Conservation (phyloP, 345 rosid species). For the Lenwebbia sp. region DNA sequence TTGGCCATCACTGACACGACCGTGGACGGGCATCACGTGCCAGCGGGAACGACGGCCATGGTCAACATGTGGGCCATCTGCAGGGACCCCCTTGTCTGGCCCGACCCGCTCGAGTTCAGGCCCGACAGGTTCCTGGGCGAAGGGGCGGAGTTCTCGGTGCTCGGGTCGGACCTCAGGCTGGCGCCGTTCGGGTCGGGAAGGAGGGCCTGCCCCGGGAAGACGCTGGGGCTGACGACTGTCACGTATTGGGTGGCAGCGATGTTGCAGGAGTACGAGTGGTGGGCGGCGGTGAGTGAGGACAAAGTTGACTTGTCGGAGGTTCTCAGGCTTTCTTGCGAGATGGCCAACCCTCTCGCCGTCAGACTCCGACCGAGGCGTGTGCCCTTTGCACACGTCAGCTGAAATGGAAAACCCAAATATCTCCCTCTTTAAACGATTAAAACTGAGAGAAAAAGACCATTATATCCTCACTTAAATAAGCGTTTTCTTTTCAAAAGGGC, state of each 20-base stretch:
- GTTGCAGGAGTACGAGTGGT: slow-evolving; percentile 64
- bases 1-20: slow-evolving; percentile 62
- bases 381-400: slow-evolving; percentile 1
- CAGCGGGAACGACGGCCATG: slow-evolving; percentile 86
- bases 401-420: neutral
- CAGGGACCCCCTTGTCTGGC: slow-evolving; percentile 68
- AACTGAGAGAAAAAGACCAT: neutral
- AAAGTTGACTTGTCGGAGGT: slow-evolving; percentile 58
- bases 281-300: slow-evolving; percentile 16
- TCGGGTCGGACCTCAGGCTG: slow-evolving; percentile 72
- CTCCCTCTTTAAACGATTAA: too few species aligned
- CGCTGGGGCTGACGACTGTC: slow-evolving; percentile 55
- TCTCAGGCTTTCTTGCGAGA: slow-evolving; percentile 62
- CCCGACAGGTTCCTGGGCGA: slow-evolving; percentile 55
- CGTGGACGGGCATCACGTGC: slow-evolving; percentile 71
- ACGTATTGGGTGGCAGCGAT: slow-evolving; percentile 57
- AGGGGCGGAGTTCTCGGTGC: slow-evolving; percentile 47
- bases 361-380: slow-evolving; percentile 23
- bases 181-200: slow-evolving; percentile 96
- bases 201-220: slow-evolving; percentile 72
- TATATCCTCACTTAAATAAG: neutral
- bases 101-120: slow-evolving; percentile 48
- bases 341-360: slow-evolving; percentile 60
- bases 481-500: neutral
- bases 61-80: slow-evolving; percentile 97